phyloP scores from a whole-genome alignment of 2,329 filamentous ascomycete genomes.

The Fusarium nurragi region DNA sequence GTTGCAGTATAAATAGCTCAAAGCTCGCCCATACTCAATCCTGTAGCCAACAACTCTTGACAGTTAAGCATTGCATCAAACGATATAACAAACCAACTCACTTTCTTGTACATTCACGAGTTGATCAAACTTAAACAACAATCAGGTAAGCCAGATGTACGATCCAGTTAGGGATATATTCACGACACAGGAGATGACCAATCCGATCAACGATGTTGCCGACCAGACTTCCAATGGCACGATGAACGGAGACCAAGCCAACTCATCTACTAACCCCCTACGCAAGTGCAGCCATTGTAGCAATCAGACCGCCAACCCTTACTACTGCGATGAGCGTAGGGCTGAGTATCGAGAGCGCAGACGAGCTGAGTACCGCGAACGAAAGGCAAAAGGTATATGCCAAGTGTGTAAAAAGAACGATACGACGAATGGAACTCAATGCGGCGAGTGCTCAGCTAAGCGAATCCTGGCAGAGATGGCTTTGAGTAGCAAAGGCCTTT shows the following conservation, averaged over 20 bases:
- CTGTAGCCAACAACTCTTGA: not conserved
- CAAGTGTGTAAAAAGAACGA: no score
- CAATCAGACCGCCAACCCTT: not conserved
- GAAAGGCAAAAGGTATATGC: not conserved
- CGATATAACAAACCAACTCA: not conserved
- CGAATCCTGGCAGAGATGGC: not conserved
- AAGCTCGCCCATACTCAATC: not conserved
- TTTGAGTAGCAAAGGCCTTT: not conserved
- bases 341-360: no score
- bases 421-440: not conserved
- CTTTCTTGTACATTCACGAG: not conserved
- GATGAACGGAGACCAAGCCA: not conserved
- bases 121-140: not conserved
- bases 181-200: not conserved
- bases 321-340: no score
- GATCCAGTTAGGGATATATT: not conserved
- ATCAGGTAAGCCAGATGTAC: not conserved
- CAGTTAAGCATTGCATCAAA: not conserved
- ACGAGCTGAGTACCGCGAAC: no score
- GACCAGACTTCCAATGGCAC: not conserved
- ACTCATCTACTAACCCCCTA: no score
- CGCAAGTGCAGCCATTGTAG: not conserved
- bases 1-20: not conserved
- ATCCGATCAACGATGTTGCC: not conserved
- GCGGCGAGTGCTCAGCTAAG: not conserved